A percentile compares a stretch with the other conserved stretches of the same genome.
Evolutionary conservation across 129 eudicot genomes (phyloP).

Genomic region (Saussurea involucrata): DNA sequence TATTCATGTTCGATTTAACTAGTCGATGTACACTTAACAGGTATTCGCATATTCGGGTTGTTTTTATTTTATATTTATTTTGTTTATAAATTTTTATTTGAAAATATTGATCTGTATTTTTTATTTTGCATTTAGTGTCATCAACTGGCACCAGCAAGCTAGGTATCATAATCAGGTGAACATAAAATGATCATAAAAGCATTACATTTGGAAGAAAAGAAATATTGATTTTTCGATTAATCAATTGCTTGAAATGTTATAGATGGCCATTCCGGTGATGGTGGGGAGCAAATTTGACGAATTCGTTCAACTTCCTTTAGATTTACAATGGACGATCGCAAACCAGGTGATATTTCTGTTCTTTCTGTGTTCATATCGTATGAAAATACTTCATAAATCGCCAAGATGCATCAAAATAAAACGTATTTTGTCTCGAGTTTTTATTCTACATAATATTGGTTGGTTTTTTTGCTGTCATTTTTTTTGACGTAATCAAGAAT

Average conservation of each 20-base stretch:
- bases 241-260: conserved; percentile 1
- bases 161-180: conserved; percentile 78
- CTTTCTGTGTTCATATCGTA: not conserved
- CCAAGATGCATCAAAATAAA: not conserved
- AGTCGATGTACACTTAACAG: conserved; percentile 56
- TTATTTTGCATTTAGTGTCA: conserved; percentile 39
- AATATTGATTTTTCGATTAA: not conserved
- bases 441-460: not conserved
- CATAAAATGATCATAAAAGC: not conserved
- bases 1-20: conserved; percentile 67
- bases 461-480: not conserved
- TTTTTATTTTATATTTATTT: not conserved
- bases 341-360: conserved; percentile 47
- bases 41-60: conserved; percentile 8
- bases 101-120: not conserved
- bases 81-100: not conserved
- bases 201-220: not conserved
- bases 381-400: not conserved
- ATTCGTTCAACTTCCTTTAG: conserved; percentile 70
- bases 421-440: not conserved
- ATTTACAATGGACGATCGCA: conserved; percentile 78
- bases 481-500: not conserved
- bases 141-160: conserved; percentile 75
- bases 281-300: conserved; percentile 90
- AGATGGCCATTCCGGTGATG: conserved; percentile 80